Evolutionary conservation across 352 stramenopile genomes (phyloP), one percentile per base, ranked within the genome.

Genomic region (Vaucheria bursata): DNA sequence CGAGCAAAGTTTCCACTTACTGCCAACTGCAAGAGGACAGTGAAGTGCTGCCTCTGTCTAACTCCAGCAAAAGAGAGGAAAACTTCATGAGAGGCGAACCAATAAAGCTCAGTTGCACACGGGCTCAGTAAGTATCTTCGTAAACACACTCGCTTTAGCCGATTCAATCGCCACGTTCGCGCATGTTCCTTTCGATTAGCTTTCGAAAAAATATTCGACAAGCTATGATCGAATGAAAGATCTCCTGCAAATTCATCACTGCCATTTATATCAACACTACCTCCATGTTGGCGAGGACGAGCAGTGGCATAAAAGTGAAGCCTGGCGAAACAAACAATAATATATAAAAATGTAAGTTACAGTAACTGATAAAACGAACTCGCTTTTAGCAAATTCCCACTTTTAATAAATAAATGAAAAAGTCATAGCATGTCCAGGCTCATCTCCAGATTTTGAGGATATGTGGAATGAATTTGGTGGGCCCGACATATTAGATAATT

Each of bases 1-100:
- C n/a, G n/a, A n/a, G n/a, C n/a, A n/a, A n/a, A n/a, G n/a, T n/a
- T n/a, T n/a, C n/a, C n/a, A n/a, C n/a, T n/a, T n/a, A n/a, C n/a
- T n/a, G n/a, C n/a, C n/a, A n/a, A n/a, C n/a, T n/a, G n/a, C n/a
- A n/a, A n/a, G n/a, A n/a, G n/a, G n/a, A n/a, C n/a, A n/a, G n/a
- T n/a, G n/a, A n/a, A n/a, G n/a, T n/a, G n/a, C n/a, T n/a, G n/a
- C n/a, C n/a, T n/a, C n/a, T n/a, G n/a, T n/a, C n/a, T n/a, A n/a
- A n/a, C n/a, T n/a, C 50, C 73, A 74, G 71, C 33, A 53, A 82
- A 77, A n/a, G 77, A 71, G 7, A 82, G 52, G 71, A 82, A 82
- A 7, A 77, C 71, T 50, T 82, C 77, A 2, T 49, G 59, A 1
- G 77, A 75, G 66, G 74, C 77, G n/a, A 71, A 64, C 77, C 77